A percentile compares a stretch with the other conserved stretches of the same genome.
Conservation (phyloP, 1,284 basidiomycete genomes). For the Ustilago crameri region DNA sequence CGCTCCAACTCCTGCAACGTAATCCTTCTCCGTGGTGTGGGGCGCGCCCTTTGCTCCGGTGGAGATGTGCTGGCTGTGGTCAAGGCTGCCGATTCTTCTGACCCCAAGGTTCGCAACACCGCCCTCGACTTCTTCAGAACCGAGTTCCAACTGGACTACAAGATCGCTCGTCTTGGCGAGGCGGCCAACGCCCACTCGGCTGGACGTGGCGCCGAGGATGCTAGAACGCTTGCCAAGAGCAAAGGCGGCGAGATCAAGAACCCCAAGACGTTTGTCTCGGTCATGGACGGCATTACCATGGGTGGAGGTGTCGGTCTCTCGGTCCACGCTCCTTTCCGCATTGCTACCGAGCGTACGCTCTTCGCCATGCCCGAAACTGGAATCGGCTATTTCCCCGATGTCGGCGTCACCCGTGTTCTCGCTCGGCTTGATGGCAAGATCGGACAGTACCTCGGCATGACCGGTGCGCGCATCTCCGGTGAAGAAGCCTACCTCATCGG, state of each 20-base stretch:
- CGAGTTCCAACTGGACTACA: conserved; percentile 93
- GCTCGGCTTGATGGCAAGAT: conserved; percentile 89
- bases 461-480: conserved; percentile 71
- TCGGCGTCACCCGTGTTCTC: conserved; percentile 90
- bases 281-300: conserved; percentile 78
- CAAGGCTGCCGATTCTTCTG: conserved; percentile 45
- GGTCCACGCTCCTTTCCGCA: conserved; percentile 86
- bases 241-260: conserved; percentile 39
- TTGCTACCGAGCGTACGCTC: conserved; percentile 91
- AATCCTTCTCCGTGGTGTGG: conserved; percentile 71
- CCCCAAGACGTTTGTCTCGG: conserved; percentile 82
- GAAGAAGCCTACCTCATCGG: conserved; percentile 63
- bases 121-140: conserved; percentile 88
- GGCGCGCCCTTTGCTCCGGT: conserved; percentile 90
- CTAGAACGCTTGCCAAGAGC: conserved; percentile 28
- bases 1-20: conserved; percentile 47
- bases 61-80: conserved; percentile 83
- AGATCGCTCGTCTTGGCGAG: conserved; percentile 74
- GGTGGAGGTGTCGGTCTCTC: conserved; percentile 94
- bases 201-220: conserved; percentile 36
- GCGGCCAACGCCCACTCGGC: conserved; percentile 71
- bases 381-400: conserved; percentile 77
- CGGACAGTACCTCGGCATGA: conserved; percentile 93
- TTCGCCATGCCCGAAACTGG: conserved; percentile 81
- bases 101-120: conserved; percentile 68